Evolutionary conservation across 208 protist genomes (phyloP), one percentile per base, ranked within the genome.

Genomic region (Trypanosoma caninum): DNA sequence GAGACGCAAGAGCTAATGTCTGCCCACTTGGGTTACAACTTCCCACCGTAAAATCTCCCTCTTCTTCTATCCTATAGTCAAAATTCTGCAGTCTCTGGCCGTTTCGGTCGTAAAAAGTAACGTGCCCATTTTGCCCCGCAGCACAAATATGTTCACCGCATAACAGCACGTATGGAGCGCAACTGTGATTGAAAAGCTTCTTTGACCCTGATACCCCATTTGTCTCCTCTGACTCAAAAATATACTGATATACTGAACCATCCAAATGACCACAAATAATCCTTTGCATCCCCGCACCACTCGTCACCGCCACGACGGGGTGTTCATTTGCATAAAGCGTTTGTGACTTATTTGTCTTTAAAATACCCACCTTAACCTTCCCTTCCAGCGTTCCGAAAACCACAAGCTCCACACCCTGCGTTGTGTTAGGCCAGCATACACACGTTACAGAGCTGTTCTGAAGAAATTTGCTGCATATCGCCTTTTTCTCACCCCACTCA

Each of bases 401-500:
- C 40, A 98, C 81, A 22, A 98, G 72, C 76, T 98, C 94, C 34
- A 97, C 84, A 9, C 92, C 93, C 42, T 95, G 88, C 13, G 81
- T 73, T 20, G 75, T 76, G 56, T 84, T 88, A 2, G 96, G 97
- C 97, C 97, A 98, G 44, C 69, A 80, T 13, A 98, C 65, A 57
- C 84, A 97, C 6, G 95, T 98, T 16, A 98, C 94, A 18, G 92
- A 42, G 18, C 64, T 82, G 25, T 67, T 85, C 62, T 95, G 84
- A 22, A 82, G 81, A 58, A 98, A 98, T 69, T 98, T 98, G 85
- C 98, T 98, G 77, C 95, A 98, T 59, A 99, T 98, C 3, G 87
- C 80, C 72, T 99, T 99, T 69, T 98, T 98, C 40, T 98, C 96
- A 31, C 92, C 96, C 97, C 97, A 99, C 51, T 98, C 94, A 37